Base-by-base conservation (phyloP, 768 basidiomycete species). In the Rhodotorula diobovata region DNA sequence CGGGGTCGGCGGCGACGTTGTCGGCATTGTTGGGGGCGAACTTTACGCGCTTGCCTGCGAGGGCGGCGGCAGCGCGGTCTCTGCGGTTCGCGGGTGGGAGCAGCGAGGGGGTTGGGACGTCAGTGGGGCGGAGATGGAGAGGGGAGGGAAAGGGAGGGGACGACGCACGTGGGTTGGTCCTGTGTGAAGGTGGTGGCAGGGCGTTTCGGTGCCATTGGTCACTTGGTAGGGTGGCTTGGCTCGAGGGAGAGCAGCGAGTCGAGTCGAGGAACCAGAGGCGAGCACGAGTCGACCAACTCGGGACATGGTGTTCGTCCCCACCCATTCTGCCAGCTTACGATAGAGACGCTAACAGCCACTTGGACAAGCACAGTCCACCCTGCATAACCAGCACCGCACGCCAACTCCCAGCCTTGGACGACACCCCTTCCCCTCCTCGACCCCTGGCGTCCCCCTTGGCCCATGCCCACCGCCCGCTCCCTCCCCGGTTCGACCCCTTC, bases 21-120 rank as follows among this genome's bases (percentile, higher is more conserved):
- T 55, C 54, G 23, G 61, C 63, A 63, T 67, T 67, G 51, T 60
- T 57, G 18, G 70, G 67, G 1, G 70, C 73, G 53, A 66, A 75
- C 11, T 62, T 48, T 43, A 61, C 56, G n/a, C 70, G 67, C 48
- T 75, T 75, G 35, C 73, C 73, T 4, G 61, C 54, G 45, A 41
- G 23, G 7, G 73, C 67, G 1, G 63, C 56, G 2, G 66, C 67
- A 2, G 73, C 66, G 21, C 70, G 61, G 57, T 71, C 66, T 12
- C 70, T 71, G 55, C 11, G 37, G 6, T 35, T 23, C 25, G 16
- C 14, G 54, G 23, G 51, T 25, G 39, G 30, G 39, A 41, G 53
- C n/a, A 53, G 37, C 0, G 54, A 55, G 55, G 25, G 15, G 10
- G n/a, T 8, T 14, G 23, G 30, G 43, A 63, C 50, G 62, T 57